A percentile compares a stretch with the other conserved stretches of the same genome.
Conservation (phyloP, 2,329 filamentous ascomycete species). For the Colletotrichum sp. region DNA sequence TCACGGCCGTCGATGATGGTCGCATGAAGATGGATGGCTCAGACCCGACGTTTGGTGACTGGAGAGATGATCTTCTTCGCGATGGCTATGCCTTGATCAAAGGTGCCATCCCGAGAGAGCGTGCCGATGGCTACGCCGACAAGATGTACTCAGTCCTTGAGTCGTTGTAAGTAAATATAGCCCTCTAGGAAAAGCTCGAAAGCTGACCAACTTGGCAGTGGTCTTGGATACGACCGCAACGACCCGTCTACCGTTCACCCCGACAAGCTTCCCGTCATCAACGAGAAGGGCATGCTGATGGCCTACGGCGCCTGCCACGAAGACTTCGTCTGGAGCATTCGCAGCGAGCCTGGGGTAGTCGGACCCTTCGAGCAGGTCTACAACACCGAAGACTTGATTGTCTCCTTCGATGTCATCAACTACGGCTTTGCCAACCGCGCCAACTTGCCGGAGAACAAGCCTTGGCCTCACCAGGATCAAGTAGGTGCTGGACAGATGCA, state of each 20-base stretch:
- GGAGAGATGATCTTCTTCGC: constrained; percentile 35
- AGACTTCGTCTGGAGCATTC: constrained; percentile 52
- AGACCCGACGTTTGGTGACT: constrained; percentile 28
- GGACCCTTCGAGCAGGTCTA: constrained; percentile 51
- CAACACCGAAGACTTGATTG: constrained; percentile 48
- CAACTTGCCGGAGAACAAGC: constrained; percentile 40
- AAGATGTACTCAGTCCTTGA: constrained; percentile 26
- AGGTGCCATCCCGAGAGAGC: constrained; percentile 15
- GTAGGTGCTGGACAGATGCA: fast-evolving
- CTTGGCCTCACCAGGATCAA: constrained; percentile 50
- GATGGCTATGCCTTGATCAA: constrained; percentile 21
- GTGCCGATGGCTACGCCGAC: constrained; percentile 30
- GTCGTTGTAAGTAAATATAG: constrained; percentile 22
- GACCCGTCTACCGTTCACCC: constrained; percentile 39
- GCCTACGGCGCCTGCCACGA: constrained; percentile 53
- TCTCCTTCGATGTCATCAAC: constrained; percentile 54
- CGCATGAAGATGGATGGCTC: constrained; percentile 24
- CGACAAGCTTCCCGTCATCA: constrained; percentile 44
- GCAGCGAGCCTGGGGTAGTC: constrained; percentile 51
- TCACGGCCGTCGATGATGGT: constrained; percentile 29
- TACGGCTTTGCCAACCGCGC: constrained; percentile 45
- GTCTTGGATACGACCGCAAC: constrained; percentile 25
- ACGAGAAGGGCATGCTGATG: constrained; percentile 53
- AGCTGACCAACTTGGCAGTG: neutral
- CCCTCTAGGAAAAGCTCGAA: fast-evolving